Evolutionary conservation across 805 yeast species (phyloP), one percentile per base, ranked within the genome.

Genomic region (Candida ulmi): DNA sequence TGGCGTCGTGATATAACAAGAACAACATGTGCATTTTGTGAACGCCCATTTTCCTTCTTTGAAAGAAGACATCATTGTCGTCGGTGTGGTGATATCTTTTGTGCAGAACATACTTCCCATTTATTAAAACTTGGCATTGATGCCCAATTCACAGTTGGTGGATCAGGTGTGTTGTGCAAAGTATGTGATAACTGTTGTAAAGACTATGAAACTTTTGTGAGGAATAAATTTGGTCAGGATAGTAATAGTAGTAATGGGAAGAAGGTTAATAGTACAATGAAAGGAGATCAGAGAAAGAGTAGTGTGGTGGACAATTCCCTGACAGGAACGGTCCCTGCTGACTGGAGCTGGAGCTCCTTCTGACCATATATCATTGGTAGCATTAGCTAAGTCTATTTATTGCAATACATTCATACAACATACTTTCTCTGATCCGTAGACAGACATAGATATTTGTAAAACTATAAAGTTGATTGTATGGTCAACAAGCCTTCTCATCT

Each of bases 41-140:
- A 71, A 37, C 76, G 72, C 51, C 56, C 68, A 15, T 90, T 91
- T 63, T 81, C 88, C 28, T 80, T 80, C 51, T 83, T 79, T 66
- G 96, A 74, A 58, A 74, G 90, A 51, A 72, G 80, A 46, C 95
- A 85, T 55, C 95, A 85, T 64, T 85, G 95, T 57, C 74, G 95
- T 39, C 80, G 81, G 56, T 85, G 95, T 60, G 95, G 95, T 28
- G 87, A 83, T 30, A 75, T 85, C 17, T 85, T 76, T 53, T 85
- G 95, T 59, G 76, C 78, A 26, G 77, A 73, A 44, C 90, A 86
- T 59, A 71, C 80, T 4, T 64, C 72, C 8, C 80, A 77, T 51
- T 66, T 66, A 64, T 57, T 76, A 46, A 69, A 78, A 62, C 66
- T 76, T 54, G 66, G 79, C 55, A 65, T 71, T 52, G 58, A 74